Evolutionary conservation across 176 grass and related monocot species (phyloP).

Genomic region (Carex myosuroides): DNA sequence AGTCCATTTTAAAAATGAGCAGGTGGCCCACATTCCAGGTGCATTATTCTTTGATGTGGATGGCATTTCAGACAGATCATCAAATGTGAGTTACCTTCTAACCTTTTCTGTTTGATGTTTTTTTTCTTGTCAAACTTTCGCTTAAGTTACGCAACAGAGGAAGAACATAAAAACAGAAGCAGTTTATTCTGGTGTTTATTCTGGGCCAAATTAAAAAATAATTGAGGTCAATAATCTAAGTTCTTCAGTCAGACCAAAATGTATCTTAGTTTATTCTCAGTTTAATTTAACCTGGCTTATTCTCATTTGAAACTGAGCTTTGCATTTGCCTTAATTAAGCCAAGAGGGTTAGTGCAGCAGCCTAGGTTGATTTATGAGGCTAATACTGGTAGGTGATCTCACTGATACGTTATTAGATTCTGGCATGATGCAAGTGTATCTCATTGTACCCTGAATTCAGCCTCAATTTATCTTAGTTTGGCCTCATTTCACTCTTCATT

Average conservation of each 20-base stretch:
- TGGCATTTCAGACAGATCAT: conserved; percentile 78
- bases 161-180: not conserved
- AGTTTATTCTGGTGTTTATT: not conserved
- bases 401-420: not conserved
- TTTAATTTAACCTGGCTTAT: not conserved
- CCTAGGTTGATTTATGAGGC: not conserved
- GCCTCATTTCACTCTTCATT: not conserved
- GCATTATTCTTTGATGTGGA: conserved; percentile 97
- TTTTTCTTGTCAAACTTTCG: no score
- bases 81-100: conserved; percentile 46
- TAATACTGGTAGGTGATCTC: not conserved
- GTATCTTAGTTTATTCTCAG: not conserved
- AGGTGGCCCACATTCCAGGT: conserved; percentile 96
- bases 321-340: not conserved
- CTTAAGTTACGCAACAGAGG: not conserved
- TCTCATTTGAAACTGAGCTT: not conserved
- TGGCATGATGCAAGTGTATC: not conserved
- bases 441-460: not conserved
- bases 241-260: not conserved
- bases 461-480: not conserved
- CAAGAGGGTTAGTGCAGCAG: not conserved
- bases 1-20: conserved; percentile 15
- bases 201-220: not conserved
- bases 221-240: not conserved
- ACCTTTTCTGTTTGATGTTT: not conserved